These are phyloP conservation scores for Hordeum pubiflorum DNA, from an alignment of 202 grass and related monocot genomes.

Conservation along the genomic window DNA sequence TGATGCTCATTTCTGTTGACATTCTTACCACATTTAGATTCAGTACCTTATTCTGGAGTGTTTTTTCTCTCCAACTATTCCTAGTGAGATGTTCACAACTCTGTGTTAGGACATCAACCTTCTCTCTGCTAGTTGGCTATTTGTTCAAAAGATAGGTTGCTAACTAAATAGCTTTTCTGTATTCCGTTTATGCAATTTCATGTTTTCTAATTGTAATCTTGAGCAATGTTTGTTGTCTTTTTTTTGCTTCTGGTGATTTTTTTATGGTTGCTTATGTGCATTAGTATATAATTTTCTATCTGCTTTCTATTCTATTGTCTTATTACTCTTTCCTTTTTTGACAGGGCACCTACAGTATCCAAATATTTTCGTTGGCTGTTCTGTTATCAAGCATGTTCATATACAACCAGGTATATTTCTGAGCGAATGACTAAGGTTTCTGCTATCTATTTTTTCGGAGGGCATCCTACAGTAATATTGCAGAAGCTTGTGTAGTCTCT, in stretches of 20 bases:
- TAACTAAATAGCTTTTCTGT: neutral
- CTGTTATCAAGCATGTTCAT: constrained; percentile 97
- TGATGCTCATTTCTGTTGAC: neutral
- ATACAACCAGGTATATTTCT: constrained; percentile 82
- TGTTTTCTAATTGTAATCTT: neutral
- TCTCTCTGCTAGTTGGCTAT: neutral
- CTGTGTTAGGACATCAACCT: neutral
- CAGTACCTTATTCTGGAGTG: neutral
- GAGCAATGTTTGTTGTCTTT: neutral
- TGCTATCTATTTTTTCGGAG: neutral
- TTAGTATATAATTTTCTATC: neutral
- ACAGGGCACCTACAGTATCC: constrained; percentile 94
- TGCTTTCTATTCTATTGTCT: constrained; percentile 7
- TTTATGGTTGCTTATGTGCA: constrained; percentile 11
- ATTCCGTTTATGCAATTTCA: neutral
- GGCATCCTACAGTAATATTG: neutral
- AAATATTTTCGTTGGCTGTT: constrained; percentile 97
- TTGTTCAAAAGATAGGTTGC: neutral
- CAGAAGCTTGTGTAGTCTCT: neutral
- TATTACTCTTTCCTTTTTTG: constrained; percentile 11
- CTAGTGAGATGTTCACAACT: neutral
- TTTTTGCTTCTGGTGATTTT: constrained; percentile 15
- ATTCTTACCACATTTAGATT: neutral
- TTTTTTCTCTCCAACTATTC: neutral
- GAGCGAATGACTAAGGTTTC: neutral